phyloP scores from a whole-genome alignment of 2,329 filamentous ascomycete genomes.

The Proliferodiscus dingleyae region DNA sequence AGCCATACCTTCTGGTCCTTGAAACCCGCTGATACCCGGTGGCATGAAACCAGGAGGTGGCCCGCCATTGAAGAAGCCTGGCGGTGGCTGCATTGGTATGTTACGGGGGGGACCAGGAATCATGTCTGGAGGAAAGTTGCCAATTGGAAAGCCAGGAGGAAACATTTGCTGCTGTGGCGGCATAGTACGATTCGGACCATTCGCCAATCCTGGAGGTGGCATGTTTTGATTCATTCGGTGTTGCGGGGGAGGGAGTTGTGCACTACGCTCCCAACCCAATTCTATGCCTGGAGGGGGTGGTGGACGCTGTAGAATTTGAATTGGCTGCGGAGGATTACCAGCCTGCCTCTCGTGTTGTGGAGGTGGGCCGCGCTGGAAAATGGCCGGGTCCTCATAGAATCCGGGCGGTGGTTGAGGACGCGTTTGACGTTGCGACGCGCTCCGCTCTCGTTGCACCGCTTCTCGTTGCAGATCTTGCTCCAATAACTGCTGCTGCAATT shows the following conservation, averaged over 20 bases:
- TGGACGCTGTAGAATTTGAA: slow-evolving; percentile 61
- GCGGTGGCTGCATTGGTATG: slow-evolving; percentile 50
- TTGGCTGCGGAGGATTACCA: slow-evolving; percentile 45
- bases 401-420: slow-evolving; percentile 27
- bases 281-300: slow-evolving; percentile 54
- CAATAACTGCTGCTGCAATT: slow-evolving; percentile 37
- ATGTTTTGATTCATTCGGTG: slow-evolving; percentile 45
- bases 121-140: slow-evolving; percentile 43
- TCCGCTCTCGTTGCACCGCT: slow-evolving; percentile 26
- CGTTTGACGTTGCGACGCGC: slow-evolving; percentile 37
- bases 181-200: slow-evolving; percentile 34
- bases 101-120: slow-evolving; percentile 35
- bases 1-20: slow-evolving; percentile 46
- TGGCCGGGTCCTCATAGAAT: slow-evolving; percentile 29
- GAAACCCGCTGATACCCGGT: slow-evolving; percentile 52
- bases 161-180: slow-evolving; percentile 54
- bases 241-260: slow-evolving; percentile 36
- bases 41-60: slow-evolving; percentile 50
- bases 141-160: slow-evolving; percentile 55
- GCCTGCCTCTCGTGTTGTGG: slow-evolving; percentile 26
- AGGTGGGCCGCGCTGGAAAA: slow-evolving; percentile 23
- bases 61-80: slow-evolving; percentile 29
- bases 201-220: slow-evolving; percentile 54
- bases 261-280: slow-evolving; percentile 40
- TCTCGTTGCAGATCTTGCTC: slow-evolving; percentile 33